Percentiles rank a stretch among this genome's conserved stretches.
Conservation (phyloP, 768 basidiomycete genomes). For the Boletellus ananiceps region DNA sequence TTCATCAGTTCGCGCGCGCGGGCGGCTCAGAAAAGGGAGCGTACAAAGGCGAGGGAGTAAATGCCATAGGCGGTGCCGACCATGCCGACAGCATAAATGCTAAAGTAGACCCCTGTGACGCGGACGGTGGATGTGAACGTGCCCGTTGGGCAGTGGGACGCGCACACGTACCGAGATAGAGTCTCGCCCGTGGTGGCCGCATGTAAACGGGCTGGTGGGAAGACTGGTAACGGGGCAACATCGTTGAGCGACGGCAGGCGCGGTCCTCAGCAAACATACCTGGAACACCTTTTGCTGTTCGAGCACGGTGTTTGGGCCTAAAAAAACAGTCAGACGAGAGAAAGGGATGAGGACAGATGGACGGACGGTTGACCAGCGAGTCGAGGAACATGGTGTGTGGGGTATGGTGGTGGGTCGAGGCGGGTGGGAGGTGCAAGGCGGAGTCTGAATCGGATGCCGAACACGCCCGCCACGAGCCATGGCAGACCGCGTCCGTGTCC, state of each 20-base stretch:
- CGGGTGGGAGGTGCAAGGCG: slow-evolving; percentile 6
- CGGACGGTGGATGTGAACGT: not conserved
- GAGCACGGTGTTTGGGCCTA: slow-evolving; percentile 60
- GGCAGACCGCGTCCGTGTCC: slow-evolving; percentile 72
- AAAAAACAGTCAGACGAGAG: slow-evolving; percentile 1
- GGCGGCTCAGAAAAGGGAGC: slow-evolving; percentile 3
- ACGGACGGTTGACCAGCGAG: slow-evolving; percentile 64
- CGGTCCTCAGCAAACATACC: slow-evolving; percentile 36
- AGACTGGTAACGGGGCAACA: slow-evolving; percentile 19
- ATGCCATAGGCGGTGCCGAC: slow-evolving; percentile 47
- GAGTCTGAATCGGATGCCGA: slow-evolving; percentile 38
- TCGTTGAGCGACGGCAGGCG: slow-evolving; percentile 5
- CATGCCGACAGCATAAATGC: slow-evolving; percentile 52
- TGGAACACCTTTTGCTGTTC: slow-evolving; percentile 66
- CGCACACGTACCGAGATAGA: slow-evolving; percentile 54
- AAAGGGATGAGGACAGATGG: not conserved
- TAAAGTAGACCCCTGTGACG: slow-evolving; percentile 50
- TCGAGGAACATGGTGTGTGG: slow-evolving; percentile 44
- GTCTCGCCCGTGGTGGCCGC: slow-evolving; percentile 54
- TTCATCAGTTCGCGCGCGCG: not conserved
- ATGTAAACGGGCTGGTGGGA: slow-evolving; percentile 52
- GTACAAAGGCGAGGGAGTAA: slow-evolving; percentile 44
- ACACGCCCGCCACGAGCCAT: slow-evolving; percentile 33
- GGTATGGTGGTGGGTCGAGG: not conserved
- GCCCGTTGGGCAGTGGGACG: too few species aligned